A percentile compares a stretch with the other conserved stretches of the same genome.
Conservation (phyloP, 306 rosid species). For the Acacia crassicarpa region DNA sequence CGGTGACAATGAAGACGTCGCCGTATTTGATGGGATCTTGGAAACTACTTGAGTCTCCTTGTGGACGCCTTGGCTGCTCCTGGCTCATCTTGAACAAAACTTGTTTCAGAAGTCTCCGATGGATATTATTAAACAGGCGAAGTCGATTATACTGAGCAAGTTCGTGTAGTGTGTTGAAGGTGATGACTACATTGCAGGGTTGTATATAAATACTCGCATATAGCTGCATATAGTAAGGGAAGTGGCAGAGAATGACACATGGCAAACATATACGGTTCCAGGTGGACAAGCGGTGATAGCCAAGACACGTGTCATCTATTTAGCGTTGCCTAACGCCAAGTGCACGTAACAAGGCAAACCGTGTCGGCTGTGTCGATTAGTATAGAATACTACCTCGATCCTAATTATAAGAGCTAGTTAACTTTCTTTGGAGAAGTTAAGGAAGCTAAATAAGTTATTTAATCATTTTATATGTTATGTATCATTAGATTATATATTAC, state of each 20-base stretch:
- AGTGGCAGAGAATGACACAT: neutral
- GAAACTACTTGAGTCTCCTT: neutral
- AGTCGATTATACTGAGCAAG: neutral
- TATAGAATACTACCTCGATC: no score
- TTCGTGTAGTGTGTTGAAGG: neutral
- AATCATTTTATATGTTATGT: no score
- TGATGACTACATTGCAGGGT: neutral
- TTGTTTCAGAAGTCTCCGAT: neutral
- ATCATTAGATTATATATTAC: no score
- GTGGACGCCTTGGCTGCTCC: slow-evolving; percentile 50
- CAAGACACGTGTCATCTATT: neutral
- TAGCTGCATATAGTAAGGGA: neutral
- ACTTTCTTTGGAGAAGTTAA: no score
- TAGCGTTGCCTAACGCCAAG: neutral
- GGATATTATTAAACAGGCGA: neutral
- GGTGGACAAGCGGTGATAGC: neutral
- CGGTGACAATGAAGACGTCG: slow-evolving; percentile 60
- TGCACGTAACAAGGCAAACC: neutral
- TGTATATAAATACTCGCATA: neutral
- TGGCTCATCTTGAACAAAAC: slow-evolving; percentile 47
- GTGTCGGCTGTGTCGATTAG: no score
- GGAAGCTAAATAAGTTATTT: no score
- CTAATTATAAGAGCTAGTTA: no score
- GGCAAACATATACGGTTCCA: neutral
- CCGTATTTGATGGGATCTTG: slow-evolving; percentile 59